These are phyloP conservation scores for Penicillium paradoxum DNA, from an alignment of 495 filamentous ascomycete species.

Conservation along the genomic window DNA sequence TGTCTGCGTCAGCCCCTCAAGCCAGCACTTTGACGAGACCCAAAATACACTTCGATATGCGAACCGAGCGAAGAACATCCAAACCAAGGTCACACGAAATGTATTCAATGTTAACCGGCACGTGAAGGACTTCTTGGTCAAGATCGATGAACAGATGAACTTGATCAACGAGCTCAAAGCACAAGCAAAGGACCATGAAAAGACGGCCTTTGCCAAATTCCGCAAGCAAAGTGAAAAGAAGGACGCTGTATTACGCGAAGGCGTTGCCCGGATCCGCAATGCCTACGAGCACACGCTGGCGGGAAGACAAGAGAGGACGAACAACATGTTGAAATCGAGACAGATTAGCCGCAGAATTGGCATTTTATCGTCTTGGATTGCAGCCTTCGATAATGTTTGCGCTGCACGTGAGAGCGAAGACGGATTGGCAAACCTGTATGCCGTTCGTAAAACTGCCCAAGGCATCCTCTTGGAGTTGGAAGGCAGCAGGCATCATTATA, in stretches of 20 bases:
- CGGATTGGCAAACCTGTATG: slow-evolving; percentile 58
- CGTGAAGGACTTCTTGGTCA: slow-evolving; percentile 96
- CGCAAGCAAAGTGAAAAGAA: slow-evolving; percentile 81
- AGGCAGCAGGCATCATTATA: slow-evolving; percentile 80
- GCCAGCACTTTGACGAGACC: slow-evolving; percentile 96
- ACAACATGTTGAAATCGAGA: slow-evolving; percentile 74
- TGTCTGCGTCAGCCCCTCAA: slow-evolving; percentile 95
- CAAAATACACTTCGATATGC: slow-evolving; percentile 98
- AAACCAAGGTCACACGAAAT: slow-evolving; percentile 97
- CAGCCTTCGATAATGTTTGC: slow-evolving; percentile 81
- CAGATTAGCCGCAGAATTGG: slow-evolving; percentile 81
- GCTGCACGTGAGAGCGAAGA: slow-evolving; percentile 63
- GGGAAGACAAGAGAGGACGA: slow-evolving; percentile 73
- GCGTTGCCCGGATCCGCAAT: slow-evolving; percentile 68
- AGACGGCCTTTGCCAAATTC: slow-evolving; percentile 81
- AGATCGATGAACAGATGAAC: slow-evolving; percentile 93
- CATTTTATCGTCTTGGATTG: slow-evolving; percentile 84
- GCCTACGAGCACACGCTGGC: slow-evolving; percentile 80
- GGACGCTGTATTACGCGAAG: slow-evolving; percentile 71
- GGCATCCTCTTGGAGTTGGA: slow-evolving; percentile 86
- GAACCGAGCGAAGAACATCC: slow-evolving; percentile 98
- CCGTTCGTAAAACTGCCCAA: slow-evolving; percentile 81
- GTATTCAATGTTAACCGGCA: slow-evolving; percentile 99
- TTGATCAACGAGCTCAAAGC: slow-evolving; percentile 90
- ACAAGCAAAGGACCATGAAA: slow-evolving; percentile 88